Conservation (phyloP, 371 early-diverging fungal species). For the Mortierella sp. region DNA sequence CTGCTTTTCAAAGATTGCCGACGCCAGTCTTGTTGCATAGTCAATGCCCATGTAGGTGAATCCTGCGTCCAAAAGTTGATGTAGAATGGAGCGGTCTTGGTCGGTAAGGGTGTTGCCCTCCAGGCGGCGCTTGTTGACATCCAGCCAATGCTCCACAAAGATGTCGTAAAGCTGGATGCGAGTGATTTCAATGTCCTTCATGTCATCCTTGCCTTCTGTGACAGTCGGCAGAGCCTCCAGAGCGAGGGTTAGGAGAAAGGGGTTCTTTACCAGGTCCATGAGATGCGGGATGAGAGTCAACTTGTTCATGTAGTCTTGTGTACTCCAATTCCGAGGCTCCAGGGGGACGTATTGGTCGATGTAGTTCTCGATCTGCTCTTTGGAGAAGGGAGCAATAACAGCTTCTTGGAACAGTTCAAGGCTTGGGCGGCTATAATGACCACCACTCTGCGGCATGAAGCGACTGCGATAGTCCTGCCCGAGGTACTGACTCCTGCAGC, state of each 20-base stretch:
- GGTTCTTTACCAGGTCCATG: conserved; percentile 18
- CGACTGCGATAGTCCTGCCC: background rate
- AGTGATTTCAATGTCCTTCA: background rate
- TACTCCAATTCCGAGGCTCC: background rate
- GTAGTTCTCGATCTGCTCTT: conserved; percentile 17
- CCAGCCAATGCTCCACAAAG: background rate
- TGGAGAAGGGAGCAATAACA: conserved; percentile 7
- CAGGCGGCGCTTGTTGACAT: background rate
- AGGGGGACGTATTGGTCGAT: background rate
- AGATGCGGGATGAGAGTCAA: background rate
- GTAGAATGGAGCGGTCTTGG: too few relatives aligned
- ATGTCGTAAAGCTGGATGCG: conserved; percentile 7
- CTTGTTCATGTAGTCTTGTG: background rate
- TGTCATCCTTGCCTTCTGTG: background rate
- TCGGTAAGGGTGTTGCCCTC: too few relatives aligned
- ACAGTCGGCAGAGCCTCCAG: conserved; percentile 5
- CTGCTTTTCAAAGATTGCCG: too few relatives aligned
- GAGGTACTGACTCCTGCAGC: conserved; percentile 14
- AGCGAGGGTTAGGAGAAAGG: conserved; percentile 8
- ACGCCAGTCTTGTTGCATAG: background rate
- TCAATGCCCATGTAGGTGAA: background rate
- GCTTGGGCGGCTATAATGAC: background rate
- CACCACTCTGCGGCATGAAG: background rate
- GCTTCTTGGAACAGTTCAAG: conserved; percentile 2
- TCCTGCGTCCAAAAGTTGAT: too few relatives aligned